A percentile compares a stretch with the other conserved stretches of the same genome.
These are phyloP conservation scores for Harringtonia aguacate DNA, from an alignment of 2,329 filamentous ascomycete genomes.

Conservation along the genomic window DNA sequence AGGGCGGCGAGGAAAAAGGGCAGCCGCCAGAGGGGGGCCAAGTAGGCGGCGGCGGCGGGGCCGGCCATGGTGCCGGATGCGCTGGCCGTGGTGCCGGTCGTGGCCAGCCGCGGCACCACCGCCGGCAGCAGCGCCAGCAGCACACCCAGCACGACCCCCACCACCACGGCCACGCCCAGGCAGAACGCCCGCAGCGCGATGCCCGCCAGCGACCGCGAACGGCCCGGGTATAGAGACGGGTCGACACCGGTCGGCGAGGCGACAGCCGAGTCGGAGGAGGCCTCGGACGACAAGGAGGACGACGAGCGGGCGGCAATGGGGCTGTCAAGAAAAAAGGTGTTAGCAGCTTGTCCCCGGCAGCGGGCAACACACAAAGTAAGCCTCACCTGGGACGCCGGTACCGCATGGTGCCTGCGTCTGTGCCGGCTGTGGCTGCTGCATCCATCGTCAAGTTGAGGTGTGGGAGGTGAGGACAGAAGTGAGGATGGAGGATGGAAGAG, in stretches of 20 bases:
- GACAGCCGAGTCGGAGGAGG: background rate
- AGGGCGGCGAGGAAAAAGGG: constrained; percentile 60
- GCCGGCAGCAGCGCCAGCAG: constrained; percentile 1
- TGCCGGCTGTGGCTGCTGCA: too few relatives aligned
- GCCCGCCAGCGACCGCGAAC: constrained; percentile 46
- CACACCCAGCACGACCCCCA: constrained; percentile 25
- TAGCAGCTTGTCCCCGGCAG: too few relatives aligned
- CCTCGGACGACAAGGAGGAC: background rate
- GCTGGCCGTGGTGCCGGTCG: background rate
- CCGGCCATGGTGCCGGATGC: too few relatives aligned
- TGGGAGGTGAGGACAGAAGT: too few relatives aligned
- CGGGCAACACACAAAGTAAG: too few relatives aligned
- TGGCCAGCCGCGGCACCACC: background rate
- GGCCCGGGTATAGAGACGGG: constrained; percentile 28
- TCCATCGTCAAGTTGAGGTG: too few relatives aligned
- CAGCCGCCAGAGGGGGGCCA: constrained; percentile 46
- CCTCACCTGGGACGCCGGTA: too few relatives aligned
- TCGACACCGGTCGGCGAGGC: constrained; percentile 15
- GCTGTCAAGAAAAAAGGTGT: too few relatives aligned
- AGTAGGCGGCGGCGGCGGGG: constrained; percentile 23
- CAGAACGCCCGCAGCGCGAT: constrained; percentile 47
- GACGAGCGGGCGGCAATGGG: background rate
- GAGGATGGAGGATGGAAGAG: too few relatives aligned
- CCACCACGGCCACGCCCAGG: constrained; percentile 34
- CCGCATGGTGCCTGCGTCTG: too few relatives aligned